A percentile compares a stretch with the other conserved stretches of the same genome.
Conservation (phyloP, 2,329 filamentous ascomycete species). For the Simplicillium sp. region DNA sequence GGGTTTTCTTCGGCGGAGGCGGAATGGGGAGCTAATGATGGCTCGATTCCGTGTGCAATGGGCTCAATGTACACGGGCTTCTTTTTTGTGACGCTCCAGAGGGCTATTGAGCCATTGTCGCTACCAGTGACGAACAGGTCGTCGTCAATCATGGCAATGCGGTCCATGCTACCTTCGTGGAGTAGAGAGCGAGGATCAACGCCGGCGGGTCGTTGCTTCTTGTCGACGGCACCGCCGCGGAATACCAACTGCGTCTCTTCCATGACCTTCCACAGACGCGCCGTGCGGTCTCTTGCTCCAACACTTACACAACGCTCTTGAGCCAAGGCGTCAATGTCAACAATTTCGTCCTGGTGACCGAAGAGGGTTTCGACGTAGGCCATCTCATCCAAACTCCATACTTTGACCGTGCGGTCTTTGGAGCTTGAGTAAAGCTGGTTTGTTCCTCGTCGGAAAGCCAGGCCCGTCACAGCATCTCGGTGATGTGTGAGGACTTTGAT, state of each 20-base stretch:
- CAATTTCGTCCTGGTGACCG: constrained; percentile 85
- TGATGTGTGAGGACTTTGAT: constrained; percentile 85
- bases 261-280: constrained; percentile 88
- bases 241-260: constrained; percentile 96
- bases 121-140: constrained; percentile 86
- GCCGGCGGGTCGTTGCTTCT: constrained; percentile 31
- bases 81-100: constrained; percentile 92
- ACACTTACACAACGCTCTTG: constrained; percentile 87
- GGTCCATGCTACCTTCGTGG: constrained; percentile 81
- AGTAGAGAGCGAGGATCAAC: constrained; percentile 43
- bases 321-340: constrained; percentile 73
- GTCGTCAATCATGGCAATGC: constrained; percentile 81
- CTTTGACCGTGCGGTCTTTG: constrained; percentile 87
- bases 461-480: constrained; percentile 73
- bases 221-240: constrained; percentile 64
- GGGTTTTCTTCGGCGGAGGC: constrained; percentile 65
- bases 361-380: constrained; percentile 95
- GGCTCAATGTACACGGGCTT: constrained; percentile 77
- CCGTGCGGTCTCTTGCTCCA: constrained; percentile 82
- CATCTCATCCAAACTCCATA: constrained; percentile 86
- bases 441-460: constrained; percentile 78
- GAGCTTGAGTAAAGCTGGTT: constrained; percentile 91
- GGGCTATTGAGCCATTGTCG: constrained; percentile 76
- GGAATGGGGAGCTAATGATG: constrained; percentile 55
- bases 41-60: constrained; percentile 78